phyloP scores from a whole-genome alignment of 805 yeast species.

The Kockiozyma suomiensis region DNA sequence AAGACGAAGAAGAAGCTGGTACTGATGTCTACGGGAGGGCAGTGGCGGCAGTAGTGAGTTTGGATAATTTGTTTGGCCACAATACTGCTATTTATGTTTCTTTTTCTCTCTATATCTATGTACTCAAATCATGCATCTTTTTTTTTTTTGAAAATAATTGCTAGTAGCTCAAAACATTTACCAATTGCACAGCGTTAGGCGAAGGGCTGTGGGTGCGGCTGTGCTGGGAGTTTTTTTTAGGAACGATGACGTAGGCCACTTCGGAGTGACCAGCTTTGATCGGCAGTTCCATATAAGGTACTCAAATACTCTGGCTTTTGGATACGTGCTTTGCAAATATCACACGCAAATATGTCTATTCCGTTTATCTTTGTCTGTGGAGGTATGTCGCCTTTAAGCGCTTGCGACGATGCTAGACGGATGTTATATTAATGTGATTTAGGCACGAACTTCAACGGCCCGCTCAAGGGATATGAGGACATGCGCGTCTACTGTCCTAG shows the following conservation, averaged over 20 bases:
- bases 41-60: constrained; percentile 17
- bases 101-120: too few species aligned
- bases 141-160: too few species aligned
- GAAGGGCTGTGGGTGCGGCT: neutral
- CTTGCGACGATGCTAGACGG: too few species aligned
- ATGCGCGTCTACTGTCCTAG: constrained; percentile 39
- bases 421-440: neutral
- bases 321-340: too few species aligned
- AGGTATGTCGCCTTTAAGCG: too few species aligned
- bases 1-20: constrained; percentile 40
- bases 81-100: too few species aligned
- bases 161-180: too few species aligned
- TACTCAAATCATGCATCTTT: too few species aligned
- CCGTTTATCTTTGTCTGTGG: constrained; percentile 32
- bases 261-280: neutral
- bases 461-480: constrained; percentile 35
- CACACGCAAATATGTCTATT: constrained; percentile 10
- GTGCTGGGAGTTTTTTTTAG: neutral
- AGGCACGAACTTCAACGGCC: constrained; percentile 33
- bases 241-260: neutral
- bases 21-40: constrained; percentile 29
- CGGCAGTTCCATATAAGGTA: neutral
- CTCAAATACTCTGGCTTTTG: too few species aligned
- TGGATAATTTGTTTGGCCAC: too few species aligned
- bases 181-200: too few species aligned